Evolutionary conservation across 2,329 filamentous ascomycete genomes (phyloP), one percentile per base, ranked within the genome.

Genomic region (Knufia petricola): DNA sequence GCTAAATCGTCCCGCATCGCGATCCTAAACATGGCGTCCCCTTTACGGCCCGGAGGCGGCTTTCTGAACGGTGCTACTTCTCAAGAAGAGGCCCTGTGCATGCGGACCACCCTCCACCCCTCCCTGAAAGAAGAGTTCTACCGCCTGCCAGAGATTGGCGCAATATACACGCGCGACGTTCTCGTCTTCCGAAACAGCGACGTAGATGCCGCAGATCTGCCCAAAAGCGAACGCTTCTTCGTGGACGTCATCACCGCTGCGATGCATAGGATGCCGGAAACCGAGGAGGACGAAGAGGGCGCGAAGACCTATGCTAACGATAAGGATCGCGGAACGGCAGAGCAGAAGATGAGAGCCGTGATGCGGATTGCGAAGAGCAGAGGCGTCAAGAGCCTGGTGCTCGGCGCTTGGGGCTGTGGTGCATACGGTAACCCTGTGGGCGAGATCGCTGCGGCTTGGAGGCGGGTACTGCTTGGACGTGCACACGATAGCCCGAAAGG

Each of bases 11-110:
- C 20, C 2, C 37, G 41, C 13, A 32, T 54, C 4, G 50, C 52
- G n/a, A 40, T 54, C 8, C 36, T 54, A 12, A 54, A 54, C 43
- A 48, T 54, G 42, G 52, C 52, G 3, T 50, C 46, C 24, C 42
- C 46, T n/a, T 24, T 48, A 34, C 30, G 46, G 20, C 47, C 52
- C 2, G 52, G 52, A 15, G 52, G 52, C 21, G 50, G 50, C 21
- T 46, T 54, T 20, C 40, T 54, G 28, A 49, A 48, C 15, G 52
- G 52, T 15, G 52, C 47, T 2, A 40, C 26, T 2, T 46, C 50
- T 15, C 52, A 54, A 34, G 52, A 54, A 32, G 52, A 54, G 34
- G 39, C 37, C 28, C 50, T 54, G 2, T 52, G 50, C 31, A 40
- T 50, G 34, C 52, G 50, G 10, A 52, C 45, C 8, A 52, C 52